Conservation (phyloP, 768 basidiomycete genomes). For the Tubosaeta sp. region DNA sequence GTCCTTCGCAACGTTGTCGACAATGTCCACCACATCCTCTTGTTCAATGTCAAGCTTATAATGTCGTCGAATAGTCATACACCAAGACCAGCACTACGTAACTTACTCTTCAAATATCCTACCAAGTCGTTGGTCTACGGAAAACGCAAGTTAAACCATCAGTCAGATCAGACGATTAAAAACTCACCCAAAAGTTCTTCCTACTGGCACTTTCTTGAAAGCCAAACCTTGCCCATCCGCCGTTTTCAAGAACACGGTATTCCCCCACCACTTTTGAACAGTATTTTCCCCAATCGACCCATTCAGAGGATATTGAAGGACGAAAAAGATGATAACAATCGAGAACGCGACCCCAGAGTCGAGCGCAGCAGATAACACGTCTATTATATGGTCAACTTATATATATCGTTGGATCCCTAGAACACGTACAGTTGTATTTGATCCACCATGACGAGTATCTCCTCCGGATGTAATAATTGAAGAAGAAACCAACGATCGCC, state of each 20-base stretch:
- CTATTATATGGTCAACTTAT: conserved; percentile 30
- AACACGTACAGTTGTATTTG: conserved; percentile 41
- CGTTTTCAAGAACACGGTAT: conserved; percentile 14
- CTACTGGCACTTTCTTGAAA: conserved; percentile 7
- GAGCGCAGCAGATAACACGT: conserved; percentile 68
- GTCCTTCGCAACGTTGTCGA: no score
- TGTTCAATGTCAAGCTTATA: no score
- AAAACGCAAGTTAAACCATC: no score
- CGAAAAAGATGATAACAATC: conserved; percentile 54
- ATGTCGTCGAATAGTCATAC: no score
- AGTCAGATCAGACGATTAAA: no score
- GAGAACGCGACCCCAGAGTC: conserved; percentile 66
- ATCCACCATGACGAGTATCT: conserved; percentile 65
- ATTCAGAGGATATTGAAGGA: conserved; percentile 58
- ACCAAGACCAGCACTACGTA: no score
- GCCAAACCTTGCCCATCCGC: conserved; percentile 20
- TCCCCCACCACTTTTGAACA: conserved; percentile 66
- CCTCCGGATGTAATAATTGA: conserved; percentile 58
- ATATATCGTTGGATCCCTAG: not conserved
- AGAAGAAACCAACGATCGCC: conserved; percentile 61
- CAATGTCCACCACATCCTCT: no score
- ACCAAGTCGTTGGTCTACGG: no score
- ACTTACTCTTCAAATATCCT: no score
- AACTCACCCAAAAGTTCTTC: conserved; percentile 30
- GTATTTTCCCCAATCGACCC: conserved; percentile 53